Evolutionary conservation across 108 stramenopile species (phyloP).

Genomic region (Hondaea fermentalgiana): DNA sequence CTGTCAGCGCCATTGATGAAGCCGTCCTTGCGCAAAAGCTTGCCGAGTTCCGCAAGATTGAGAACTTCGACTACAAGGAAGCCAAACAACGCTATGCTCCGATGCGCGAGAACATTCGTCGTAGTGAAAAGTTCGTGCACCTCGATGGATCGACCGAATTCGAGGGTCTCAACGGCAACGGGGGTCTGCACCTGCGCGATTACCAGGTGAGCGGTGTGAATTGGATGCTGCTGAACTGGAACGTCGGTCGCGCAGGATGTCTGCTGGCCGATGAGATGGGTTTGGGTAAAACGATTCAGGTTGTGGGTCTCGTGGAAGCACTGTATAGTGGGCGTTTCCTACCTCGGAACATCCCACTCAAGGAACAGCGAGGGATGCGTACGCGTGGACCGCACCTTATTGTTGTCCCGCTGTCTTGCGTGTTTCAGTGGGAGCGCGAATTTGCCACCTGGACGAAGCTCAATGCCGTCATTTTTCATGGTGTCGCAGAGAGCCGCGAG

Average conservation of each 20-base stretch:
- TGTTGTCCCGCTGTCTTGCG: slow-evolving; percentile 74
- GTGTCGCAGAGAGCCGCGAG: slow-evolving; percentile 72
- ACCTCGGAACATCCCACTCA: not conserved
- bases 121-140: not conserved
- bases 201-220: slow-evolving; percentile 92
- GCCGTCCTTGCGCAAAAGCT: not conserved
- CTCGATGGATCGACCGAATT: not conserved
- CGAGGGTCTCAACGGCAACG: not conserved
- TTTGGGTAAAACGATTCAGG: slow-evolving; percentile 62
- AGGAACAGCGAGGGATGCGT: not conserved
- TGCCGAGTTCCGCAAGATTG: not conserved
- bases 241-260: slow-evolving; percentile 66
- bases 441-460: slow-evolving; percentile 76
- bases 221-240: slow-evolving; percentile 86
- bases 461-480: slow-evolving; percentile 86
- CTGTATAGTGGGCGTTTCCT: not conserved
- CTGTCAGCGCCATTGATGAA: not conserved
- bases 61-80: not conserved
- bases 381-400: slow-evolving; percentile 79
- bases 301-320: slow-evolving; percentile 37
- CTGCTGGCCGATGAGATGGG: slow-evolving; percentile 93
- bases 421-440: slow-evolving; percentile 88
- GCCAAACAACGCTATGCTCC: not conserved
- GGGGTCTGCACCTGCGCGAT: slow-evolving; percentile 56
- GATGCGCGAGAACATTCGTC: not conserved